Percentiles rank a stretch among this genome's conserved stretches.
phyloP scores from a whole-genome alignment of 2,329 filamentous ascomycete species.

The Beauveria caledonica region DNA sequence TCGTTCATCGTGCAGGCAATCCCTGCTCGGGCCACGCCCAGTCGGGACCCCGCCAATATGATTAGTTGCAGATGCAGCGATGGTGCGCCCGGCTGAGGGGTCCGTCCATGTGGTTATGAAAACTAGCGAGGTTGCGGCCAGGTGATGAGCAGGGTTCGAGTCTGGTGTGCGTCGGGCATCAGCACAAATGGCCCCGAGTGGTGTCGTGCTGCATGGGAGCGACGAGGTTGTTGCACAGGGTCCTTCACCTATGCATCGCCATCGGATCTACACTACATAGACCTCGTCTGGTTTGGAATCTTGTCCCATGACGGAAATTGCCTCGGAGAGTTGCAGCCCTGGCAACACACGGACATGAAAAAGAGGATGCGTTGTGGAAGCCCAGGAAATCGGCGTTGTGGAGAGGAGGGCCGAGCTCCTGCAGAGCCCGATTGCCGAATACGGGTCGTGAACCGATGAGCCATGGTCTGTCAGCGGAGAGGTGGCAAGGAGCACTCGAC shows the following conservation, averaged over 20 bases:
- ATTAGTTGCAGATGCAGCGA: conserved; percentile 1
- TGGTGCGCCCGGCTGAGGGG: background rate
- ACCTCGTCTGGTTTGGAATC: background rate
- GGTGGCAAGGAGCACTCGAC: background rate
- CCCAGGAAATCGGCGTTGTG: background rate
- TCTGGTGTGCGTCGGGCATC: background rate
- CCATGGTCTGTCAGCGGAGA: background rate
- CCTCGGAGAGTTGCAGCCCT: too few relatives aligned
- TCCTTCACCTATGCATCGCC: background rate
- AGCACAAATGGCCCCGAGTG: background rate
- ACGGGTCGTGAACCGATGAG: background rate
- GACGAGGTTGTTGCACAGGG: background rate
- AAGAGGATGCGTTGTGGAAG: background rate
- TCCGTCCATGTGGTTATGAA: background rate
- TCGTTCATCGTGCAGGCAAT: too few relatives aligned
- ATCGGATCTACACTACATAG: background rate
- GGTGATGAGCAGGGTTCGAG: background rate
- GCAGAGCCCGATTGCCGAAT: background rate
- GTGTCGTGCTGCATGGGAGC: background rate
- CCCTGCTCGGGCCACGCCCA: background rate
- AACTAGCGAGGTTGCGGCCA: background rate
- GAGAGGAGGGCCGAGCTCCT: background rate
- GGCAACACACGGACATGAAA: background rate
- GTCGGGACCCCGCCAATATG: background rate
- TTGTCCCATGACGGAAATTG: too few relatives aligned